These are phyloP conservation scores for Colletotrichum salicis DNA, from an alignment of 2,329 filamentous ascomycete species.

Conservation along the genomic window DNA sequence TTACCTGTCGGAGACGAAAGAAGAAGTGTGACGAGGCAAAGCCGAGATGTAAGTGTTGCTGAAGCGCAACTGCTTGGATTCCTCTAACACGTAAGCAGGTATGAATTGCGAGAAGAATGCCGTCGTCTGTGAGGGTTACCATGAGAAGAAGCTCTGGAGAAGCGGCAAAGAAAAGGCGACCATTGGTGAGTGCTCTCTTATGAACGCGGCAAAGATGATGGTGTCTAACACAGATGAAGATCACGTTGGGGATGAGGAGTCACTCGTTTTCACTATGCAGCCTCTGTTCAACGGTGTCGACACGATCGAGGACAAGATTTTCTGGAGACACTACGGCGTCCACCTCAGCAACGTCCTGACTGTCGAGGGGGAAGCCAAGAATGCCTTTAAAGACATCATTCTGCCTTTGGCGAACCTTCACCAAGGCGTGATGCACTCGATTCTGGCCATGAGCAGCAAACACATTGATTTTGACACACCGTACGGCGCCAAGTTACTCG, in stretches of 20 bases:
- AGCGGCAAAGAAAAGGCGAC: conserved; percentile 82
- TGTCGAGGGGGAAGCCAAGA: conserved; percentile 81
- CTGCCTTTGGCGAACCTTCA: conserved; percentile 84
- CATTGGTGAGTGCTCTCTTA: conserved; percentile 62
- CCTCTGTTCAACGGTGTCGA: conserved; percentile 84
- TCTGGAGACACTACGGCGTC: conserved; percentile 85
- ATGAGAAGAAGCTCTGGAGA: conserved; percentile 86
- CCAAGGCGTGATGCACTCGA: conserved; percentile 88
- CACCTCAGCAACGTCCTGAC: conserved; percentile 84
- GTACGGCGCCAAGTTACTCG: conserved; percentile 64
- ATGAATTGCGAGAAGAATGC: conserved; percentile 94
- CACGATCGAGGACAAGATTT: conserved; percentile 79
- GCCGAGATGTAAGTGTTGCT: conserved; percentile 66
- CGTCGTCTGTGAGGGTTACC: conserved; percentile 90
- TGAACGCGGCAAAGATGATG: neutral
- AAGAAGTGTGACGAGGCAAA: conserved; percentile 80
- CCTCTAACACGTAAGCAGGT: conserved; percentile 57
- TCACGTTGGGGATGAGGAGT: conserved; percentile 14
- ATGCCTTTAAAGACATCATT: conserved; percentile 87
- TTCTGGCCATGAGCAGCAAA: conserved; percentile 84
- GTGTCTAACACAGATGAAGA: conserved; percentile 21
- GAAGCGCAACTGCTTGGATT: neutral
- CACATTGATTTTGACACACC: conserved; percentile 73
- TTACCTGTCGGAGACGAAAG: conserved; percentile 75
- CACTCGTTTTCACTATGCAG: conserved; percentile 62